These are phyloP conservation scores for Macrolepiota albuminosa DNA, from an alignment of 768 basidiomycete genomes.

Conservation along the genomic window DNA sequence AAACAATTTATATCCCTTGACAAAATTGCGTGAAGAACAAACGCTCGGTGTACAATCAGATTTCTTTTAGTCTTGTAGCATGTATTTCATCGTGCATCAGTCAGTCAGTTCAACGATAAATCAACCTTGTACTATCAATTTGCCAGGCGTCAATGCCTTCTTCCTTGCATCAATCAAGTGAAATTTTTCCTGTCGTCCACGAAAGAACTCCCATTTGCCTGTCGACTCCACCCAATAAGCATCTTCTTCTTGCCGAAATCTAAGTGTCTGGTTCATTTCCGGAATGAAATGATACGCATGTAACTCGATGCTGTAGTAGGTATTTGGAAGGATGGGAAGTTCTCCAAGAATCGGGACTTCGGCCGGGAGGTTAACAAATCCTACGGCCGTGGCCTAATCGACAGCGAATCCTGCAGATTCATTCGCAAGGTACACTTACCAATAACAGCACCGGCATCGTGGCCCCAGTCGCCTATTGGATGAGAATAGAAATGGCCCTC, in stretches of 20 bases:
- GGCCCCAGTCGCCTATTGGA: conserved; percentile 55
- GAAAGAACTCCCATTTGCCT: conserved; percentile 42
- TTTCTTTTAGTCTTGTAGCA: not conserved
- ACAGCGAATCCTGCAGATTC: not conserved
- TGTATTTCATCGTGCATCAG: not conserved
- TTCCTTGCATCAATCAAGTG: conserved; percentile 5
- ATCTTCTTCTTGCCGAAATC: conserved; percentile 43
- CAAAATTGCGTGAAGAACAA: not conserved
- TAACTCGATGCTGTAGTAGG: conserved; percentile 52
- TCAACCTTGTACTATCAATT: conserved; percentile 20
- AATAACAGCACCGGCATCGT: conserved; percentile 46
- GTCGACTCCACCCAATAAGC: conserved; percentile 35
- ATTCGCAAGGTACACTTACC: conserved; percentile 23
- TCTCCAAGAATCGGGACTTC: conserved; percentile 45
- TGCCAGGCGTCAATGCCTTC: not conserved
- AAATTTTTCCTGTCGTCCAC: conserved; percentile 39
- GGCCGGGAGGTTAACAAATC: conserved; percentile 39
- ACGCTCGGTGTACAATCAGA: not conserved
- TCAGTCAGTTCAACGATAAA: not conserved
- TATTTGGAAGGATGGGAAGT: conserved; percentile 40
- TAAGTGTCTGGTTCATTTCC: conserved; percentile 42
- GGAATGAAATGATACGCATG: conserved; percentile 44
- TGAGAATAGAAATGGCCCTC: conserved; percentile 47
- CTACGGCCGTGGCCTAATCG: conserved; percentile 16
- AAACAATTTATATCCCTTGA: not conserved